A percentile compares a stretch with the other conserved stretches of the same genome.
Evolutionary conservation across 176 grass and related monocot species (phyloP).

Genomic region (Olyra latifolia): DNA sequence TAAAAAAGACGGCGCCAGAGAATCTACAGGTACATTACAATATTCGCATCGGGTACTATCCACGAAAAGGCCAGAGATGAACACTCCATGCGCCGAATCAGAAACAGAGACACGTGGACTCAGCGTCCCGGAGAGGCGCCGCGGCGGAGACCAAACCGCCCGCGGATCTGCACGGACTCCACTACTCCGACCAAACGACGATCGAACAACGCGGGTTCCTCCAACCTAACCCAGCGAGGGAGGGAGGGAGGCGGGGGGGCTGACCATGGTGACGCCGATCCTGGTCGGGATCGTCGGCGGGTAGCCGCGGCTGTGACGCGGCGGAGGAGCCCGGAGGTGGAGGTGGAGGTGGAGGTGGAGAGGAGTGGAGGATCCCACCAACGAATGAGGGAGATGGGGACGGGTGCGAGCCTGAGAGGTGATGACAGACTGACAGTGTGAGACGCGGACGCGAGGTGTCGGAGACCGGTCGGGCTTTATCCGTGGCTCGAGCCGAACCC

Average conservation of each 20-base stretch:
- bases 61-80: neutral
- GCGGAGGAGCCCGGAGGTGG: slow-evolving; percentile 1
- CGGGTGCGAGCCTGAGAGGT: neutral
- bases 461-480: neutral
- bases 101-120: neutral
- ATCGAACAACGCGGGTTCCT: neutral
- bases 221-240: neutral
- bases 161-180: slow-evolving; percentile 21
- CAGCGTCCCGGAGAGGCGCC: neutral
- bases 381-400: slow-evolving; percentile 33
- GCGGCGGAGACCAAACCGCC: neutral
- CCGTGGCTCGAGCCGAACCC: neutral
- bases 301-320: slow-evolving; percentile 2
- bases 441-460: slow-evolving; percentile 11
- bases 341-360: neutral
- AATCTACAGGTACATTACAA: slow-evolving; percentile 29
- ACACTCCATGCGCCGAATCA: neutral
- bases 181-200: neutral
- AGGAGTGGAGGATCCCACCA: neutral
- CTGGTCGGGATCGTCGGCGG: neutral
- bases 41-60: neutral
- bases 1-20: slow-evolving; percentile 12
- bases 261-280: slow-evolving; percentile 36
- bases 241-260: neutral
- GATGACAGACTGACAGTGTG: too few species aligned